Conservation (phyloP, 2,329 filamentous ascomycete genomes). For the Hypoxylon rubiginosum region DNA sequence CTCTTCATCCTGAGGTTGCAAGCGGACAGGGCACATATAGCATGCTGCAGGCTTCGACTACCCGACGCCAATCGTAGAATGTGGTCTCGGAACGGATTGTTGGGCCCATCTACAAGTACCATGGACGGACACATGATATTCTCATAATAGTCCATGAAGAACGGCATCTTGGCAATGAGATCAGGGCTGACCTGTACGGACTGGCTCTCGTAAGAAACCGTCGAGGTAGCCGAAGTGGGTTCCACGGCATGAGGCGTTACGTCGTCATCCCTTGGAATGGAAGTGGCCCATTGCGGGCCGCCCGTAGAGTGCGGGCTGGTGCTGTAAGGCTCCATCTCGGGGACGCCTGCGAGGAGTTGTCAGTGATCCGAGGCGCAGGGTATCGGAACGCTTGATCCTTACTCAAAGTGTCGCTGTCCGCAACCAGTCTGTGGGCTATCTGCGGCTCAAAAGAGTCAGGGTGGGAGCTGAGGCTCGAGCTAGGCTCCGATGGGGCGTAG, state of each 20-base stretch:
- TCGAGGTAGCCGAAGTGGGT: conserved; percentile 63
- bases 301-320: conserved; percentile 63
- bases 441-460: conserved; percentile 70
- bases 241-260: conserved; percentile 58
- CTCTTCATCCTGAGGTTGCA: conserved; percentile 92
- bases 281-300: conserved; percentile 61
- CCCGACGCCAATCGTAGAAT: conserved; percentile 82
- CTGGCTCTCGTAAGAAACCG: conserved; percentile 60
- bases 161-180: conserved; percentile 83
- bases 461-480: conserved; percentile 72
- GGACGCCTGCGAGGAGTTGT: conserved; percentile 59
- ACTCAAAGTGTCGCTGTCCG: conserved; percentile 70
- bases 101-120: conserved; percentile 88
- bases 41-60: conserved; percentile 89
- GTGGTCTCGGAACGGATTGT: conserved; percentile 88
- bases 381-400: conserved; percentile 55
- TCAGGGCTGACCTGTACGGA: conserved; percentile 68
- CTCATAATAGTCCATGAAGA: conserved; percentile 93
- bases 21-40: conserved; percentile 87
- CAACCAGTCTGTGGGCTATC: conserved; percentile 65
- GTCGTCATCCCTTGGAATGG: conserved; percentile 60
- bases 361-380: conserved; percentile 47
- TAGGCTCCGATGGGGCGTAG: conserved; percentile 71
- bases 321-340: conserved; percentile 67
- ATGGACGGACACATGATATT: conserved; percentile 92